Evolutionary conservation across 2,329 filamentous ascomycete species (phyloP).

Genomic region (Dactylellina parvicollis): DNA sequence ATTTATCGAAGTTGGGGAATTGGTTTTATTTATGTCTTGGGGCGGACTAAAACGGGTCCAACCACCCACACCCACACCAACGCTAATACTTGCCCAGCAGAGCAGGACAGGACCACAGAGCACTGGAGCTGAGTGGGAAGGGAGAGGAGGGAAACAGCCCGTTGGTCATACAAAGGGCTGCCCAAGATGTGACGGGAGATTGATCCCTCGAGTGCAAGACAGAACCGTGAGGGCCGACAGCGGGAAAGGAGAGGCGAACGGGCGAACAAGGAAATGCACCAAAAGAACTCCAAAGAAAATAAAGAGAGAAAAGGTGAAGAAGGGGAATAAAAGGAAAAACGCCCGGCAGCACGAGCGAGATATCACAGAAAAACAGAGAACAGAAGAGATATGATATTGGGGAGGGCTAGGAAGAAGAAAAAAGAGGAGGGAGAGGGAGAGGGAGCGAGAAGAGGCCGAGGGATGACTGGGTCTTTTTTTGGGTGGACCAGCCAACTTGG

Average conservation of each 20-base stretch:
- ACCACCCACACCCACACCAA: constrained; percentile 52
- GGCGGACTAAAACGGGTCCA: constrained; percentile 52
- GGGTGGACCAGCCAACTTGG: constrained; percentile 47
- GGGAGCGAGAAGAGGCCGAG: constrained; percentile 47
- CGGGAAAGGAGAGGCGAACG: constrained; percentile 12
- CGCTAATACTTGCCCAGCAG: constrained; percentile 49
- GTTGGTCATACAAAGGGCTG: constrained; percentile 47
- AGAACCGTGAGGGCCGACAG: constrained; percentile 2
- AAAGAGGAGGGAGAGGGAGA: constrained; percentile 31
- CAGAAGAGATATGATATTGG: constrained; percentile 51
- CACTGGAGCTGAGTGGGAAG: constrained; percentile 51
- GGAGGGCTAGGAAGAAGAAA: constrained; percentile 26
- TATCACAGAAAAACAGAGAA: constrained; percentile 43
- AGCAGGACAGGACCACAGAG: constrained; percentile 46
- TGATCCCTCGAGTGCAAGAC: constrained; percentile 10
- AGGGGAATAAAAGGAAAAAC: constrained; percentile 20
- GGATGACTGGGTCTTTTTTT: constrained; percentile 52
- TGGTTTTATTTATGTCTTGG: constrained; percentile 53
- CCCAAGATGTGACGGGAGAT: constrained; percentile 41
- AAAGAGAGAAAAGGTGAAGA: constrained; percentile 8
- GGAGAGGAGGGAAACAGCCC: constrained; percentile 47
- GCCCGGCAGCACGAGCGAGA: constrained; percentile 49
- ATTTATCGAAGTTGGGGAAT: constrained; percentile 49
- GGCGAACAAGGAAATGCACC: constrained; percentile 1
- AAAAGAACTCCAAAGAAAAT: constrained; percentile 2